Conservation (phyloP, 306 rosid genomes). For the Prunus mira region DNA sequence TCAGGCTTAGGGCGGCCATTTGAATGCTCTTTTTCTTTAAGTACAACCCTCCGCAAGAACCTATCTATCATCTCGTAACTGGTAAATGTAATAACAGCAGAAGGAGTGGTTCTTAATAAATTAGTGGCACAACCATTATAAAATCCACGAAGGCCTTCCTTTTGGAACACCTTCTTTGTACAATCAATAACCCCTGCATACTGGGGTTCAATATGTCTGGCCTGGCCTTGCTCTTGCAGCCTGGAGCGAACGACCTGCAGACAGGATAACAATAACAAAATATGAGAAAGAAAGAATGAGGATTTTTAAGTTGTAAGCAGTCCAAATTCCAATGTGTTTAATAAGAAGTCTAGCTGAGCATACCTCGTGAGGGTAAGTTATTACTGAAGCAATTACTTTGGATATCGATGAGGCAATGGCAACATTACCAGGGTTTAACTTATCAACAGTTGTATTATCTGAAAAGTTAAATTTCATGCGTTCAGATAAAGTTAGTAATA, state of each 20-base stretch:
- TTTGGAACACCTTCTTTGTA: conserved; percentile 67
- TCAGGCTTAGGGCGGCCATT: conserved; percentile 27
- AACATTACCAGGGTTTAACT: conserved; percentile 58
- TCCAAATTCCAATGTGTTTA: background rate
- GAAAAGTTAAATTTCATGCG: conserved; percentile 24
- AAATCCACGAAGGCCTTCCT: conserved; percentile 83
- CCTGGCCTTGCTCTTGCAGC: conserved; percentile 96
- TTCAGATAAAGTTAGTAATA: conserved; percentile 17
- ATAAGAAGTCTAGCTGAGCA: conserved; percentile 9
- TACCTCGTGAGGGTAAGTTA: conserved; percentile 94
- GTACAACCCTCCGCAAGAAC: conserved; percentile 47
- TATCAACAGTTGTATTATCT: conserved; percentile 76
- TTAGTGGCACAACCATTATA: conserved; percentile 90
- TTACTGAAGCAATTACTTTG: conserved; percentile 76
- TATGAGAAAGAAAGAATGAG: background rate
- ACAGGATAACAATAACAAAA: background rate
- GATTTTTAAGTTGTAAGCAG: background rate
- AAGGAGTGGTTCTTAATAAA: conserved; percentile 86
- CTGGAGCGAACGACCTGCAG: conserved; percentile 79
- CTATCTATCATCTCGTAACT: conserved; percentile 88
- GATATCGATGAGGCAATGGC: conserved; percentile 78
- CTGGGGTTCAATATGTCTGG: conserved; percentile 35
- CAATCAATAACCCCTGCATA: conserved; percentile 82
- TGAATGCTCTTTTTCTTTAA: conserved; percentile 34
- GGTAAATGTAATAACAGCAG: conserved; percentile 91